These are phyloP conservation scores for Sungouiozyma intestinalis DNA, from an alignment of 805 yeast species.

Conservation along the genomic window DNA sequence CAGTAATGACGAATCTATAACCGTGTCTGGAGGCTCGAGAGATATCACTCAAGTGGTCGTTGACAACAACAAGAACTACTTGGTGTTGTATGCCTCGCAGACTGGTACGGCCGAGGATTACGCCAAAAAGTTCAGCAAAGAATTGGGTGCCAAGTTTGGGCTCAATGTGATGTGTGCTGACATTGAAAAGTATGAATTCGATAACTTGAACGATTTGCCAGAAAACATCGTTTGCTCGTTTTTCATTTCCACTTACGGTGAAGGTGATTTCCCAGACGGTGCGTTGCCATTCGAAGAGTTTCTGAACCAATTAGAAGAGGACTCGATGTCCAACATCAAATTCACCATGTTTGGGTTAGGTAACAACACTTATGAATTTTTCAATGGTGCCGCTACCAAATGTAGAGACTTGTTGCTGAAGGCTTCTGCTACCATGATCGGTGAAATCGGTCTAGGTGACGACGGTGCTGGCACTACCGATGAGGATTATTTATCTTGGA, in stretches of 20 bases:
- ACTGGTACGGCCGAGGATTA: constrained; percentile 99
- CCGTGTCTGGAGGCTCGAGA: constrained; percentile 37
- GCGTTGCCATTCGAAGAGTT: constrained; percentile 71
- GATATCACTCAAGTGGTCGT: constrained; percentile 49
- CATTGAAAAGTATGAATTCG: constrained; percentile 79
- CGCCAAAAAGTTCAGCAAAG: constrained; percentile 83
- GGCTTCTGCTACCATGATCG: constrained; percentile 68
- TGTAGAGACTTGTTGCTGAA: constrained; percentile 34
- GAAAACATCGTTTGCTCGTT: constrained; percentile 55
- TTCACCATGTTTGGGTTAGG: constrained; percentile 86
- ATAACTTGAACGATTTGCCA: constrained; percentile 56
- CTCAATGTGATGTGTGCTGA: constrained; percentile 79
- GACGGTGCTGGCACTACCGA: constrained; percentile 93
- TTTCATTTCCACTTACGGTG: constrained; percentile 90
- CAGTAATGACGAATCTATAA: constrained; percentile 32
- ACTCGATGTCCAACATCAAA: constrained; percentile 42
- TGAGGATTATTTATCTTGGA: constrained; percentile 92
- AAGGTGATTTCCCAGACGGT: constrained; percentile 96
- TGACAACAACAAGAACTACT: constrained; percentile 57
- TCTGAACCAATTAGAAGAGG: constrained; percentile 47
- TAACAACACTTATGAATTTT: constrained; percentile 87
- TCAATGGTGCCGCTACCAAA: constrained; percentile 70
- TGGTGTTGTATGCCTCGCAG: constrained; percentile 87
- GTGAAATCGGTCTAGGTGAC: constrained; percentile 83
- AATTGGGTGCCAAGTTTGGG: constrained; percentile 71